phyloP scores from a whole-genome alignment of 306 rosid genomes.

The Inga leiocalycina region DNA sequence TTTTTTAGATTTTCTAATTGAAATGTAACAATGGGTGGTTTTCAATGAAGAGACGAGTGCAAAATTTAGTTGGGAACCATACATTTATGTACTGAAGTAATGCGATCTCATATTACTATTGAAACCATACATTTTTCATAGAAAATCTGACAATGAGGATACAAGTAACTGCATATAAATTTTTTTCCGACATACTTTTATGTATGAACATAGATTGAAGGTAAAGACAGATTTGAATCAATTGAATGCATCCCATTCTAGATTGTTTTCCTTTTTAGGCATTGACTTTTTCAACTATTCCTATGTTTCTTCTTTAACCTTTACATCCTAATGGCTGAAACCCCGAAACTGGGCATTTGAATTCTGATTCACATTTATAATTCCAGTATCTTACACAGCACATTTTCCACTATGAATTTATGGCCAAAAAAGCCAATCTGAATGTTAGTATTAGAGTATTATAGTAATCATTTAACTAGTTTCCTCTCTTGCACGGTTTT shows the following conservation, averaged over 20 bases:
- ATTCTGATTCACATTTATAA: conserved; percentile 21
- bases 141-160: background rate
- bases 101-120: background rate
- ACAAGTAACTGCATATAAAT: background rate
- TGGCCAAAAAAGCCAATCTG: conserved; percentile 13
- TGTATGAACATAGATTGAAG: background rate
- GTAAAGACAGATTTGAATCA: conserved; percentile 1
- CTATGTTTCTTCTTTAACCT: conserved; percentile 15
- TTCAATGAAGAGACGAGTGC: background rate
- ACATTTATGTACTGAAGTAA: background rate
- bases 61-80: background rate
- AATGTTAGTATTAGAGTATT: conserved; percentile 13
- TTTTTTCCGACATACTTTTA: background rate
- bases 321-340: conserved; percentile 26
- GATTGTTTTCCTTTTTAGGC: background rate
- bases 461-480: background rate
- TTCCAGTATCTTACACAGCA: background rate
- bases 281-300: background rate
- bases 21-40: background rate
- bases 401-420: conserved; percentile 10
- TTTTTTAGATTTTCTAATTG: background rate
- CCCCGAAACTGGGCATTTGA: conserved; percentile 7
- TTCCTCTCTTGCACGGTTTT: background rate
- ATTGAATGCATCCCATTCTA: conserved; percentile 23
- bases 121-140: background rate